Percentiles rank a stretch among this genome's conserved stretches.
Evolutionary conservation across 169 alveolate species (phyloP).

Genomic region (Cryptosporidium ryanae): DNA sequence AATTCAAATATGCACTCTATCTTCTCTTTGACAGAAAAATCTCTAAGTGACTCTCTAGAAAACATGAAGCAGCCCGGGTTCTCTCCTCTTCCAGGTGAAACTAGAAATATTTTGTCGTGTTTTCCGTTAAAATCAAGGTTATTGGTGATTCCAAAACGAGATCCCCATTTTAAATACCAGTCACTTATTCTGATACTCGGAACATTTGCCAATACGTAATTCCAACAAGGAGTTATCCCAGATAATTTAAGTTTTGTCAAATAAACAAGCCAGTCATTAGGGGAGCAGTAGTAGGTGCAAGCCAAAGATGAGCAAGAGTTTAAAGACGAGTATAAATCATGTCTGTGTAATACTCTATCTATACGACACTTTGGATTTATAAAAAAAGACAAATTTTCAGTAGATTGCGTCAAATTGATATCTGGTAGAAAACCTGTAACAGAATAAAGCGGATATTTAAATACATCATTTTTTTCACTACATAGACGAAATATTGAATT

Average conservation of each 20-base stretch:
- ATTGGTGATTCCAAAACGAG: neutral
- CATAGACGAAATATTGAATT: constrained; percentile 42
- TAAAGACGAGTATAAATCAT: neutral
- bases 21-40: neutral
- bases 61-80: constrained; percentile 5
- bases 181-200: neutral
- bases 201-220: neutral
- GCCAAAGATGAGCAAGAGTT: too few species aligned
- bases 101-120: neutral
- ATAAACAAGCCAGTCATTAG: constrained; percentile 19
- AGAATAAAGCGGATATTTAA: constrained; percentile 47
- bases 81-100: constrained; percentile 66
- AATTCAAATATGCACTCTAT: constrained; percentile 40
- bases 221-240: constrained; percentile 69
- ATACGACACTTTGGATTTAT: constrained; percentile 30
- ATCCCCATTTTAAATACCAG: constrained; percentile 50
- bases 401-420: constrained; percentile 17
- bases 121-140: neutral
- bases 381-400: constrained; percentile 39
- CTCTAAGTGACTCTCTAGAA: neutral
- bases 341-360: constrained; percentile 18
- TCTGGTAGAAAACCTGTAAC: constrained; percentile 68
- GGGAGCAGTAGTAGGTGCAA: too few species aligned
- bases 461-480: constrained; percentile 26
- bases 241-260: neutral